Evolutionary conservation across 2,329 filamentous ascomycete genomes (phyloP), one percentile per base, ranked within the genome.

Genomic region (Dryadomyces sulphureus): DNA sequence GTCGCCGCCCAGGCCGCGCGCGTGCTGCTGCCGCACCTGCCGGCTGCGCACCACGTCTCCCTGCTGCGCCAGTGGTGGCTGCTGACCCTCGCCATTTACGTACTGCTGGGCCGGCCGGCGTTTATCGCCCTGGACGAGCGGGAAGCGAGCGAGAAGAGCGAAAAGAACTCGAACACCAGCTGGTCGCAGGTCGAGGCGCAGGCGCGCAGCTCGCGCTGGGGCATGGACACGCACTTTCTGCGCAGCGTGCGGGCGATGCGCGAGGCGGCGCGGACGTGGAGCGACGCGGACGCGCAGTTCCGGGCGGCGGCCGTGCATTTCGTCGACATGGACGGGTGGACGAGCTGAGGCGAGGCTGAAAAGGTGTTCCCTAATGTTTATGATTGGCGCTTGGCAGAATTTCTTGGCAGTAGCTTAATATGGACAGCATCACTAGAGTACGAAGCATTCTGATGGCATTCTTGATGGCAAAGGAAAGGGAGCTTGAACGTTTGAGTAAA

Each of bases 61-160:
- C 66, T 98, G 5, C 70, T 96, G 8, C 72, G 84, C 35, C 80
- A 94, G 60, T 96, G 92, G 88, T 94, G 87, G 84, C 65, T 98
- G 5, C 73, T 94, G 38, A 77, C 82, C 0, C 61, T 95, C 38
- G 75, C 79, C 0, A 74, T 89, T 11, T 96, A 92, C 58, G 76
- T 94, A 45, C 66, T 79, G 2, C 81, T 85, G 56, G 65, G 82
- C 22, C 73, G 90, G 19, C 92, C 89, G 1, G 65, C 70, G 48
- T 77, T 94, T 47, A 73, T 83, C 46, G 48, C 67, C 70, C 5
- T 71, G 38, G 76, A 86, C 39, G 55, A n/a, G 77, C n/a, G 70
- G 74, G 35, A 70, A 75, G n/a, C 69, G 75, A 32, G 27, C 27
- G 16, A 32, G 11, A 14, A 14, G 9, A 32, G 16, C 16, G 27